These are phyloP conservation scores for Daldinia loculata DNA, from an alignment of 495 filamentous ascomycete genomes.

Conservation along the genomic window DNA sequence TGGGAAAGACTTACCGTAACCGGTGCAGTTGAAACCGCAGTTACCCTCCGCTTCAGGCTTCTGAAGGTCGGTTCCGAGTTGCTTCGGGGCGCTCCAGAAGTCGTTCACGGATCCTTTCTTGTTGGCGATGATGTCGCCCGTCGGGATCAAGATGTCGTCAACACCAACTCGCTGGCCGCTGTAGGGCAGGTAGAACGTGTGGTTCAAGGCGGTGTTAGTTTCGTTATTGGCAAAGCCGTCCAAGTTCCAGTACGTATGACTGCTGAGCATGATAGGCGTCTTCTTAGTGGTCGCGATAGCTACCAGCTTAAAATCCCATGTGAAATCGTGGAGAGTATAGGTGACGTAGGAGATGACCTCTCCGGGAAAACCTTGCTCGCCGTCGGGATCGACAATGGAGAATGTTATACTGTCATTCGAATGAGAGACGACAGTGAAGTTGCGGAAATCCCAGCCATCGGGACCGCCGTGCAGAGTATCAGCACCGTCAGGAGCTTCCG, in stretches of 20 bases:
- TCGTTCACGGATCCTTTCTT: conserved; percentile 70
- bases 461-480: conserved; percentile 85
- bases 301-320: conserved; percentile 65
- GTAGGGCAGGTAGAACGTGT: conserved; percentile 76
- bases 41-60: conserved; percentile 63
- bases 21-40: conserved; percentile 77
- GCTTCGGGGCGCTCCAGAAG: conserved; percentile 77
- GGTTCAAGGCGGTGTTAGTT: conserved; percentile 71
- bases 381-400: conserved; percentile 74
- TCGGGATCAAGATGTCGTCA: conserved; percentile 81
- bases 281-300: conserved; percentile 64
- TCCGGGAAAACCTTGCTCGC: conserved; percentile 79
- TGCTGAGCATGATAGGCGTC: conserved; percentile 73
- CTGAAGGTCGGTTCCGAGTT: conserved; percentile 73
- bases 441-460: conserved; percentile 81
- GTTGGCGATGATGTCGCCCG: conserved; percentile 74
- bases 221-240: conserved; percentile 75
- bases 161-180: conserved; percentile 73
- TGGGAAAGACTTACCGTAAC: conserved; percentile 67
- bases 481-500: conserved; percentile 56
- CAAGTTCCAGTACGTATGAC: conserved; percentile 85
- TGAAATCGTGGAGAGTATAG: conserved; percentile 64
- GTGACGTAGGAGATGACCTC: conserved; percentile 80
- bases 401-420: conserved; percentile 78
- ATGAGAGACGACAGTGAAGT: conserved; percentile 78